Base-by-base conservation (phyloP, 345 rosid genomes). In the Lenwebbia sp. region DNA sequence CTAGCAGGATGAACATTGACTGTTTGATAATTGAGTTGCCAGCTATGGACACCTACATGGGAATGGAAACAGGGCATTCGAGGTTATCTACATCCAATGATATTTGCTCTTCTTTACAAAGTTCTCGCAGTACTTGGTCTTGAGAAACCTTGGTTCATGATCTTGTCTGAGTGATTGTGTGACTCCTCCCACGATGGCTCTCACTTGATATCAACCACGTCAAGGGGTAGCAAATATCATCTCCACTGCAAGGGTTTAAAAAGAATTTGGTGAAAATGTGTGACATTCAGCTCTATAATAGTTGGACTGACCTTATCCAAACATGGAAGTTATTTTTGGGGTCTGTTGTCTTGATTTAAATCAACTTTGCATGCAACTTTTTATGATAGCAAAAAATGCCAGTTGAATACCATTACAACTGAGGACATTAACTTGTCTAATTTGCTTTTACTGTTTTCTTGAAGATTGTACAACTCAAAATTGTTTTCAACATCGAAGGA, bases 31-130 rank as follows among this genome's bases (percentile, higher is more conserved):
- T 9, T n/a, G 15, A 21, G n/a, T 65, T 50, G 84, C 84, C 51
- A 97, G 99, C 85, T 94, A 96, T 87, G 98, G 99, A 75, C 96
- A 96, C 88, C 85, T 96, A 95, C 98, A 26, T 96, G 98, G 99
- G 98, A 97, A 86, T 97, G 97, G 97, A 88, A 93, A 91, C 91
- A 92, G 88, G 97, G 98, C n/a, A 94, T 95, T 83, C 92, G 98
- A 70, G 93, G 98, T 92, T 97, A 93, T 89, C 90, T 97, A 92
- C 98, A 97, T 89, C 99, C 99, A 0, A 87, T 96, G 95, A 37
- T 96, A 53, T 97, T 97, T 88, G 91, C 93, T 56, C 81, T 88
- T 55, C 91, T 96, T 83, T 95, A 93, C 90, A 95, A 91, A 90
- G 41, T 95, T 90, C 93, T 96, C 19, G 92, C 93, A 13, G 47